These are phyloP conservation scores for Diaporthe nobilis DNA, from an alignment of 2,329 filamentous ascomycete species.

Conservation along the genomic window DNA sequence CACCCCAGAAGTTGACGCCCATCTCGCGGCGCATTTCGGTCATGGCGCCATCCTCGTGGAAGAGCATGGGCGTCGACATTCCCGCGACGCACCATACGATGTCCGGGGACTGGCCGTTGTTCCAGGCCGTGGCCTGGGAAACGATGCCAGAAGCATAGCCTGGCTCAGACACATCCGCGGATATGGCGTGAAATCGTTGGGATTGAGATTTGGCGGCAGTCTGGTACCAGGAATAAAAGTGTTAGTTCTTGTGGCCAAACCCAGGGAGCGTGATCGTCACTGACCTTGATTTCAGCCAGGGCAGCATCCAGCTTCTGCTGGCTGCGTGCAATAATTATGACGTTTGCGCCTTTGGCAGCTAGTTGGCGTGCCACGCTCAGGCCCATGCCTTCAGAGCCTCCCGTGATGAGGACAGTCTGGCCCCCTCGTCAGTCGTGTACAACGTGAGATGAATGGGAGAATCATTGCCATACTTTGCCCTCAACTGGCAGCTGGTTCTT, in stretches of 20 bases:
- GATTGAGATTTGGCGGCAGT: slow-evolving; percentile 73
- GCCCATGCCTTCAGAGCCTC: slow-evolving; percentile 80
- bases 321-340: slow-evolving; percentile 78
- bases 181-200: slow-evolving; percentile 88
- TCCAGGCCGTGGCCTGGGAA: slow-evolving; percentile 82
- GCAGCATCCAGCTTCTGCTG: slow-evolving; percentile 70
- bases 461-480: slow-evolving; percentile 74
- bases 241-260: slow-evolving; percentile 19
- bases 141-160: slow-evolving; percentile 80
- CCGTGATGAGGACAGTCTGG: slow-evolving; percentile 78
- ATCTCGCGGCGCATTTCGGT: slow-evolving; percentile 81
- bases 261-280: slow-evolving; percentile 23
- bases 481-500: slow-evolving; percentile 88
- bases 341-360: slow-evolving; percentile 75
- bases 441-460: background rate
- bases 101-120: slow-evolving; percentile 80
- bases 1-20: slow-evolving; percentile 93
- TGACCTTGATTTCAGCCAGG: slow-evolving; percentile 67
- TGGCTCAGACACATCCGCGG: slow-evolving; percentile 82
- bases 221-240: slow-evolving; percentile 59
- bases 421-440: slow-evolving; percentile 14
- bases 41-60: slow-evolving; percentile 82
- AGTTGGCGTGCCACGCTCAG: slow-evolving; percentile 72
- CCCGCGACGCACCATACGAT: slow-evolving; percentile 94
- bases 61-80: slow-evolving; percentile 79